Evolutionary conservation across 306 rosid species (phyloP).

Genomic region (Herpetospermum pedunculosum): DNA sequence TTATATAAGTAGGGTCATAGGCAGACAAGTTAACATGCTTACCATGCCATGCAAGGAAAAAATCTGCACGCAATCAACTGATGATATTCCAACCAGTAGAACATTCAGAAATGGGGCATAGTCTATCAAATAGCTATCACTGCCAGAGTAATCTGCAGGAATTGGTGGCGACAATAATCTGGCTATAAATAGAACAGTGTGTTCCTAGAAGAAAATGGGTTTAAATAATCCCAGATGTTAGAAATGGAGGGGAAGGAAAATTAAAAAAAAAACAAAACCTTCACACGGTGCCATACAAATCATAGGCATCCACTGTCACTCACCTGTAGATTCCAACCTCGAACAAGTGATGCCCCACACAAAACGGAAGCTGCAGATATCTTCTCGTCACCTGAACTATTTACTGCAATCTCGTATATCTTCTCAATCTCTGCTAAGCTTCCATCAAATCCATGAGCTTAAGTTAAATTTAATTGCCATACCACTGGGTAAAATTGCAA

Average conservation of each 20-base stretch:
- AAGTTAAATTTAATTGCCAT: constrained; percentile 60
- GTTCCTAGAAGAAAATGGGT: constrained; percentile 57
- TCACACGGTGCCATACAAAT: not conserved
- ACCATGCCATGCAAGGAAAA: constrained; percentile 96
- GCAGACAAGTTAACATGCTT: constrained; percentile 3
- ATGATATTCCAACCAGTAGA: constrained; percentile 69
- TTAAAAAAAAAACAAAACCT: not conserved
- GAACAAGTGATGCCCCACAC: constrained; percentile 78
- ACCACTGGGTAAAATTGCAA: constrained; percentile 26
- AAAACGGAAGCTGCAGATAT: constrained; percentile 78
- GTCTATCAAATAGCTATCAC: constrained; percentile 65
- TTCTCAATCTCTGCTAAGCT: constrained; percentile 96
- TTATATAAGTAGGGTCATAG: not conserved
- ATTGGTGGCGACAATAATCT: constrained; percentile 50
- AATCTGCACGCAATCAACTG: constrained; percentile 61
- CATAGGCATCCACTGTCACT: constrained; percentile 5
- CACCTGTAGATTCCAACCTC: constrained; percentile 98
- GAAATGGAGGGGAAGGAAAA: constrained; percentile 12
- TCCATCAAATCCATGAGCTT: constrained; percentile 69
- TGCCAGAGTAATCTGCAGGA: constrained; percentile 45
- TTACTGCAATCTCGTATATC: constrained; percentile 68
- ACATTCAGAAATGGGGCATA: constrained; percentile 63
- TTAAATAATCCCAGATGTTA: constrained; percentile 1
- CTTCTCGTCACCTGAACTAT: constrained; percentile 81
- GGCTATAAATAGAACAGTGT: constrained; percentile 43